Evolutionary conservation across 2,329 filamentous ascomycete species (phyloP), one percentile per base, ranked within the genome.

Genomic region (Ciborinia camelliae): DNA sequence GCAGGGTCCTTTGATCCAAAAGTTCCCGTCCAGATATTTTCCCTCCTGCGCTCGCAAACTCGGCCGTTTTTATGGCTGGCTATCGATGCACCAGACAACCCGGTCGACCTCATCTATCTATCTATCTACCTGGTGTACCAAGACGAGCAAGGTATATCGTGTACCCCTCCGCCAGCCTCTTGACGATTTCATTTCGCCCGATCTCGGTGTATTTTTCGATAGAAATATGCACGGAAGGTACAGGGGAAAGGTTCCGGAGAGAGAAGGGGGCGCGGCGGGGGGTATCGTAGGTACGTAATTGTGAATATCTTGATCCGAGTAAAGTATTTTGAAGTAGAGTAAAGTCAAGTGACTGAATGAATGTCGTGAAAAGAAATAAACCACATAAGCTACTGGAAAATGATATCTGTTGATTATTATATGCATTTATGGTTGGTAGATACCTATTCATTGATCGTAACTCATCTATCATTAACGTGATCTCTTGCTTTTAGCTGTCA

Each of bases 391-490:
- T n/a, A n/a, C n/a, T n/a, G n/a, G n/a, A 7, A 43, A 43, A n/a
- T 23, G 30, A 32, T 32, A 9, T 26, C 32, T 50, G 23, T 60
- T 39, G 4, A 51, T 51, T 61, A 39, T 30, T 51, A 7, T 51
- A n/a, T 51, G 30, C 51, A 20, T 47, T 30, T 28, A 61, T 51
- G 28, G 41, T 58, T 35, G 39, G 39, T 45, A 15, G 20, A 8
- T 35, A 35, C 32, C 6, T 58, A 35, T 58, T 45, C 28, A 58
- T 47, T 45, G 55, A 35, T 58, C 55, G 20, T 58, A 58, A 58
- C 14, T 47, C 41, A 26, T 58, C 55, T 58, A 47, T 58, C 55
- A 37, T 58, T 58, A 58, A 28, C 14, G 30, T 58, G 39, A 45
- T 32, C 39, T 23, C 20, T 23, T 23, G 18, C 6, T 26, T 57